Percentiles rank a stretch among this genome's conserved stretches.
These are phyloP conservation scores for Symbiodinium pilosum DNA, from an alignment of 73 alveolate species.

Conservation along the genomic window DNA sequence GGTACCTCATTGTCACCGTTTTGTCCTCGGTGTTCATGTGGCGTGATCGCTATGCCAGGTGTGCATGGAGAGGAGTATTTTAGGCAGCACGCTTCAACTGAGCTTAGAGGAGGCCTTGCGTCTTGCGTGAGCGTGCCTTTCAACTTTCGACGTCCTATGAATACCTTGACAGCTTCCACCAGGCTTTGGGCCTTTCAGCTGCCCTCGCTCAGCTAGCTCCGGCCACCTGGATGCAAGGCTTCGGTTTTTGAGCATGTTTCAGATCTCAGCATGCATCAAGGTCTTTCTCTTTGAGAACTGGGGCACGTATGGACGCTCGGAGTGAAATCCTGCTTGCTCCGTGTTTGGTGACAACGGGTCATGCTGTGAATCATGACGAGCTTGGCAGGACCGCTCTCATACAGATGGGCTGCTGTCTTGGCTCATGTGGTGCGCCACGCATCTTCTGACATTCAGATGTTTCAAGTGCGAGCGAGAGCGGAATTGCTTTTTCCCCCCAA, in stretches of 20 bases:
- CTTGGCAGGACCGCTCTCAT: slow-evolving; percentile 13
- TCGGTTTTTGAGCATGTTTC: neutral
- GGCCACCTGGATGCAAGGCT: neutral
- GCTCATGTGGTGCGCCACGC: slow-evolving; percentile 24
- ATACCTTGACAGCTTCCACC: neutral
- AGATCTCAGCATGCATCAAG: neutral
- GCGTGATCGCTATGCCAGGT: slow-evolving; percentile 50
- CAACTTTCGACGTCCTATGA: neutral
- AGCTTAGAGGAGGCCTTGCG: slow-evolving; percentile 35
- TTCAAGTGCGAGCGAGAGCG: no score
- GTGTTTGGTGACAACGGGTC: neutral
- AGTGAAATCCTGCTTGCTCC: neutral
- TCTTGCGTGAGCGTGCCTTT: neutral
- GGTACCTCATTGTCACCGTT: no score
- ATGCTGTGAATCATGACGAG: neutral
- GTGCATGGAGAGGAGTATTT: neutral
- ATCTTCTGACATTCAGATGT: neutral
- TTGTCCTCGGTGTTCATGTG: neutral
- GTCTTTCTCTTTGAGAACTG: slow-evolving; percentile 54
- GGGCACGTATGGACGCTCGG: slow-evolving; percentile 46
- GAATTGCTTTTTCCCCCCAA: no score
- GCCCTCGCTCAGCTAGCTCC: slow-evolving; percentile 49
- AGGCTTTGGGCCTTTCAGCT: slow-evolving; percentile 50
- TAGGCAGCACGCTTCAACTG: neutral
- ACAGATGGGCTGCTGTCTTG: slow-evolving; percentile 60